A percentile compares a stretch with the other conserved stretches of the same genome.
Conservation (phyloP, 1,284 basidiomycete species). For the Trametes versicolor region DNA sequence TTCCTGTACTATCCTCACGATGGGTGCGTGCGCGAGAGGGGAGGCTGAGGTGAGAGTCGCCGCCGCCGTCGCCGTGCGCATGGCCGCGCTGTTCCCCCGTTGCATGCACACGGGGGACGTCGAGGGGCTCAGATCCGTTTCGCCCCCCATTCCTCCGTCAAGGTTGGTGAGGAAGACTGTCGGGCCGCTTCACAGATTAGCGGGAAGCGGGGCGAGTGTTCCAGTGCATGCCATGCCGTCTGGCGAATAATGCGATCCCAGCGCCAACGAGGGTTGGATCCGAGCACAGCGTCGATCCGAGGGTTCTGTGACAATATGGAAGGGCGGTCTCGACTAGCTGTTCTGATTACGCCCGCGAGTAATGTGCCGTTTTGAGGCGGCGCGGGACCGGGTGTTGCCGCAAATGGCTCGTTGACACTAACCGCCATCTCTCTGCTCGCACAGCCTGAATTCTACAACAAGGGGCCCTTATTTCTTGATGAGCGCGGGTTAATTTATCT, state of each 20-base stretch:
- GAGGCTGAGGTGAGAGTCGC: conserved; percentile 14
- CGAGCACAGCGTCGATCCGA: conserved; percentile 35
- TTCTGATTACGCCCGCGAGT: conserved; percentile 22
- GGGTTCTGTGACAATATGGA: conserved; percentile 32
- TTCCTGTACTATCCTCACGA: conserved; percentile 27
- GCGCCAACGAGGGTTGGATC: conserved; percentile 23
- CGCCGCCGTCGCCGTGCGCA: conserved; percentile 11
- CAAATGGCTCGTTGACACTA: conserved; percentile 31
- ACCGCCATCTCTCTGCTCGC: conserved; percentile 35
- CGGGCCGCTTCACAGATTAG: conserved; percentile 25
- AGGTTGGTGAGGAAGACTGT: conserved; percentile 11
- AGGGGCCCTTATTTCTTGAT: conserved; percentile 35
- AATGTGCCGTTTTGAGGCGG: conserved; percentile 26
- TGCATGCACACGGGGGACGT: conserved; percentile 10
- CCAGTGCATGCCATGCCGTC: conserved; percentile 25
- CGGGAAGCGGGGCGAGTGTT: conserved; percentile 20
- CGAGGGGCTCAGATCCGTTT: conserved; percentile 13
- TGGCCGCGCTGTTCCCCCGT: conserved; percentile 25
- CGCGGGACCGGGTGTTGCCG: conserved; percentile 27
- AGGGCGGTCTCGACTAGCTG: conserved; percentile 21
- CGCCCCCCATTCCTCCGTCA: conserved; percentile 12
- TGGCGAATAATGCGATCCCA: conserved; percentile 30
- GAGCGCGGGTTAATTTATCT: conserved; percentile 36
- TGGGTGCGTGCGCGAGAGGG: conserved; percentile 22
- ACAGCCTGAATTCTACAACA: conserved; percentile 33